Evolutionary conservation across 257 asterid species (phyloP).

Genomic region (Penstemon eatonii): DNA sequence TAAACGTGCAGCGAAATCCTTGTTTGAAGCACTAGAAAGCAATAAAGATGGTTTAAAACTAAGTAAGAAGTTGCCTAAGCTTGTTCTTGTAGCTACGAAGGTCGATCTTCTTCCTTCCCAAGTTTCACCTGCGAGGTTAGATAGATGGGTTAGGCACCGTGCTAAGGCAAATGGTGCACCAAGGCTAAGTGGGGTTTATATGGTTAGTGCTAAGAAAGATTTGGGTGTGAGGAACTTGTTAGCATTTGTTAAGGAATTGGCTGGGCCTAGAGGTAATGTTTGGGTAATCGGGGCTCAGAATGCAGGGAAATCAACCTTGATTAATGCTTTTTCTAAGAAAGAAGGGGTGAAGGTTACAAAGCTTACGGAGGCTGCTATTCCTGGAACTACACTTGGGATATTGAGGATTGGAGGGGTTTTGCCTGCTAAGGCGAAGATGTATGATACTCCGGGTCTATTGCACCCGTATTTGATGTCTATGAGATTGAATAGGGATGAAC

Average conservation of each 20-base stretch:
- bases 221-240: constrained; percentile 83
- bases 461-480: constrained; percentile 84
- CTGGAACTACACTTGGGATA: constrained; percentile 95
- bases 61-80: constrained; percentile 75
- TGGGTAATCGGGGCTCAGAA: constrained; percentile 98
- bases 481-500: constrained; percentile 88
- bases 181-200: constrained; percentile 77
- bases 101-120: constrained; percentile 96
- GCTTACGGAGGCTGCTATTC: constrained; percentile 91
- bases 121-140: constrained; percentile 83
- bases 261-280: constrained; percentile 96
- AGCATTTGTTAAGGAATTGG: constrained; percentile 65
- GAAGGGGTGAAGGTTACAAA: constrained; percentile 72
- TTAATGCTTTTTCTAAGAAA: constrained; percentile 82
- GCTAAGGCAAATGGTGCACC: constrained; percentile 91
- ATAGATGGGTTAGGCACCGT: constrained; percentile 84
- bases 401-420: constrained; percentile 86
- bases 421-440: constrained; percentile 95
- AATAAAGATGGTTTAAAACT: constrained; percentile 45
- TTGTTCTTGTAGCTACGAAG: constrained; percentile 91
- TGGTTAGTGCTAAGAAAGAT: constrained; percentile 92
- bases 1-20: constrained; percentile 76
- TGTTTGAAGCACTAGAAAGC: constrained; percentile 67
- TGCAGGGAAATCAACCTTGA: constrained; percentile 90
- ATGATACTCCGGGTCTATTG: constrained; percentile 91